phyloP scores from a whole-genome alignment of 495 filamentous ascomycete species.

The Podospora pseudopauciseta region DNA sequence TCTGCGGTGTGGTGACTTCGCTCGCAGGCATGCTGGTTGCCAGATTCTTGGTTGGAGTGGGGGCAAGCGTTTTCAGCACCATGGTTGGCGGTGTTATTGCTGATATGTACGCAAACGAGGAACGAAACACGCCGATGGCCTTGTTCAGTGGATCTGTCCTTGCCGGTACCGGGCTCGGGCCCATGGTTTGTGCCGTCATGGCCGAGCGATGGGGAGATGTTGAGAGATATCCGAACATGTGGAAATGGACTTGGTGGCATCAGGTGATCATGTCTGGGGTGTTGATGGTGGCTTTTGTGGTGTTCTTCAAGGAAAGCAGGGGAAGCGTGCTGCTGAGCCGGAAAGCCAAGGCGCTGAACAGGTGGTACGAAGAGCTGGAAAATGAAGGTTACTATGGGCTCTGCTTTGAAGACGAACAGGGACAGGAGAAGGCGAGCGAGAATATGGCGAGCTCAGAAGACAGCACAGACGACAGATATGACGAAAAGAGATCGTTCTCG shows the following conservation, averaged over 20 bases:
- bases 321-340: slow-evolving; percentile 76
- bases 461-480: slow-evolving; percentile 1
- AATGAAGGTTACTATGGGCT: slow-evolving; percentile 63
- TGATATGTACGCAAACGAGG: slow-evolving; percentile 77
- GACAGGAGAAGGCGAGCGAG: slow-evolving; percentile 3
- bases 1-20: slow-evolving; percentile 69
- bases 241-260: slow-evolving; percentile 90
- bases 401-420: slow-evolving; percentile 20
- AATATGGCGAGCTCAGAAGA: not conserved
- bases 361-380: slow-evolving; percentile 75
- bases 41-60: slow-evolving; percentile 72
- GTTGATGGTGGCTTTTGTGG: slow-evolving; percentile 57
- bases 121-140: slow-evolving; percentile 87
- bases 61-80: slow-evolving; percentile 77
- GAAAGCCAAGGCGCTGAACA: slow-evolving; percentile 70
- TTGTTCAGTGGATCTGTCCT: slow-evolving; percentile 73
- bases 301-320: slow-evolving; percentile 78
- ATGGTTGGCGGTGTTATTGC: slow-evolving; percentile 92
- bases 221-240: slow-evolving; percentile 32
- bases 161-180: slow-evolving; percentile 77
- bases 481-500: slow-evolving; percentile 26
- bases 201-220: slow-evolving; percentile 44
- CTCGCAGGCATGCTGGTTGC: slow-evolving; percentile 73
- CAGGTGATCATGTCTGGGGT: slow-evolving; percentile 68
- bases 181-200: slow-evolving; percentile 68